These are phyloP conservation scores for Omphalea diandra DNA, from an alignment of 441 rosid genomes.

Conservation along the genomic window DNA sequence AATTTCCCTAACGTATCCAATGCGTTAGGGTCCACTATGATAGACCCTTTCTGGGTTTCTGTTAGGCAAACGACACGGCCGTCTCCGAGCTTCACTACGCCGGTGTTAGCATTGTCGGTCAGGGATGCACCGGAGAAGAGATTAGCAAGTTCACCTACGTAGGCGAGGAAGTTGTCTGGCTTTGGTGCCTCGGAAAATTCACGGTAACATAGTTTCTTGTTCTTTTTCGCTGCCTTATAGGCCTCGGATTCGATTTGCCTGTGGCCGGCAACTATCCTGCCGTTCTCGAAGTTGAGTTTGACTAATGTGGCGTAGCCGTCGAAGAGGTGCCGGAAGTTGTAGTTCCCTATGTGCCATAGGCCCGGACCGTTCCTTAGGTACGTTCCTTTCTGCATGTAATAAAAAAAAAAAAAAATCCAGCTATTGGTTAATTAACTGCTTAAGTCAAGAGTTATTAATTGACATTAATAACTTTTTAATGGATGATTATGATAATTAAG, in stretches of 20 bases:
- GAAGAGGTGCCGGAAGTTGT: constrained; percentile 94
- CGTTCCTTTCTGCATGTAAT: constrained; percentile 74
- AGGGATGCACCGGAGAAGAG: constrained; percentile 89
- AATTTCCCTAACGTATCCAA: constrained; percentile 73
- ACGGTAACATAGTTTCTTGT: constrained; percentile 68
- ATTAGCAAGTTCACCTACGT: constrained; percentile 61
- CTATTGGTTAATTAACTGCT: too few species aligned
- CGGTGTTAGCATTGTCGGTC: constrained; percentile 95
- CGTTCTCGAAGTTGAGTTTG: constrained; percentile 67
- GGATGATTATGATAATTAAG: too few species aligned
- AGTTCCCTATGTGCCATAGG: constrained; percentile 72
- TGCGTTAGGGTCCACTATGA: constrained; percentile 62
- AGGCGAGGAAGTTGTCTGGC: constrained; percentile 53
- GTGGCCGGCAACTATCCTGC: constrained; percentile 64
- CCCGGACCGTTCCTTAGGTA: constrained; percentile 96
- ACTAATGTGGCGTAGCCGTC: constrained; percentile 89
- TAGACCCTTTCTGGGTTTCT: constrained; percentile 94
- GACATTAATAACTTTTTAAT: neutral
- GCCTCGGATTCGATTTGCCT: constrained; percentile 85
- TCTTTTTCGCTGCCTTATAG: constrained; percentile 77
- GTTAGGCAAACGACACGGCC: constrained; percentile 92
- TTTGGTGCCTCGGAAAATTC: constrained; percentile 93
- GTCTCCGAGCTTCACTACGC: constrained; percentile 80
- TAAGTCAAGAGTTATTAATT: neutral
- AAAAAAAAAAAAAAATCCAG: too few species aligned